Percentiles rank a stretch among this genome's conserved stretches.
Evolutionary conservation across 495 filamentous ascomycete genomes (phyloP).

Genomic region (Aspergillus indologenus): DNA sequence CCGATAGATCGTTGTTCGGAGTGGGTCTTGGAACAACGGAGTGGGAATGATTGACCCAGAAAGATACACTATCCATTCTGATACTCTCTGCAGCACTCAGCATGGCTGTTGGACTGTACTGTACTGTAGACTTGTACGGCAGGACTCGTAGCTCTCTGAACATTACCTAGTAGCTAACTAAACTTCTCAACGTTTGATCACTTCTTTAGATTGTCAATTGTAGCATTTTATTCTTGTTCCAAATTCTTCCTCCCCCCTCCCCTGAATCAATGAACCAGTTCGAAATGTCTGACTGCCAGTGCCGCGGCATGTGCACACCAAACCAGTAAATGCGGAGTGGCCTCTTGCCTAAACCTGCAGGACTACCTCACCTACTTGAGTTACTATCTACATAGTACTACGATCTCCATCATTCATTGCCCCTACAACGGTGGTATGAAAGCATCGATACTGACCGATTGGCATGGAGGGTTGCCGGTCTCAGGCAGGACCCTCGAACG

Average conservation of each 20-base stretch:
- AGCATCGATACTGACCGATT: not conserved
- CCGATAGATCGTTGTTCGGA: constrained; percentile 18
- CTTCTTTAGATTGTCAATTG: too few species aligned
- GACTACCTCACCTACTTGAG: not conserved
- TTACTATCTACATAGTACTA: not conserved
- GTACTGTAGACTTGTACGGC: too few species aligned
- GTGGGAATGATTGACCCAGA: not conserved
- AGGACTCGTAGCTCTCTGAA: too few species aligned
- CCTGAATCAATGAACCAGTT: not conserved
- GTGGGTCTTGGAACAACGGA: constrained; percentile 19
- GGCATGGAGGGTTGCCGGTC: not conserved
- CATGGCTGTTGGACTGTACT: too few species aligned
- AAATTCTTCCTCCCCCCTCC: not conserved
- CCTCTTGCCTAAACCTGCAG: constrained; percentile 2
- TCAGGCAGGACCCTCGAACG: not conserved
- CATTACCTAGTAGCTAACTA: too few species aligned
- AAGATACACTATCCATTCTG: too few species aligned
- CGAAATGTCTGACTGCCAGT: too few species aligned
- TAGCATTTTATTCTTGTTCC: too few species aligned
- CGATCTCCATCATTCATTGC: not conserved
- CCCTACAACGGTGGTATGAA: too few species aligned
- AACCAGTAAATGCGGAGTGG: constrained; percentile 19
- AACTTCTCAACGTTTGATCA: too few species aligned
- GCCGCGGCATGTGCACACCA: not conserved
- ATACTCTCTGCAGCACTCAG: too few species aligned